A percentile compares a stretch with the other conserved stretches of the same genome.
Evolutionary conservation across 2,329 filamentous ascomycete genomes (phyloP).

Genomic region (Xylaria multiplex): DNA sequence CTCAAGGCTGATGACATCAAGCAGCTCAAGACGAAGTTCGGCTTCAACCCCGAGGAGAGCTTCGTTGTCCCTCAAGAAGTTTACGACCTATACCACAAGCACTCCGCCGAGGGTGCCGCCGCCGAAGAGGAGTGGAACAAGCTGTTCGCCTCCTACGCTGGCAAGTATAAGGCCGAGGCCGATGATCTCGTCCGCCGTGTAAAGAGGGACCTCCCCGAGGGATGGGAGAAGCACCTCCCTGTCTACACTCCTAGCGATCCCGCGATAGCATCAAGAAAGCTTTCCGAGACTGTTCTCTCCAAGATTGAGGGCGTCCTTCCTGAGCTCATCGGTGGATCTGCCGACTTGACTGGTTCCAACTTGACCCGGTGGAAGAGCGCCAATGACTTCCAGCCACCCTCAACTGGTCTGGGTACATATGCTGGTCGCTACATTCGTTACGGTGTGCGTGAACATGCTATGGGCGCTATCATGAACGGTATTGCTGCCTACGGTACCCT

Average conservation of each 20-base stretch:
- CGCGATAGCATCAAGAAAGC: slow-evolving; percentile 92
- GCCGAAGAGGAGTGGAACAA: slow-evolving; percentile 95
- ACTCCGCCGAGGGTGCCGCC: slow-evolving; percentile 84
- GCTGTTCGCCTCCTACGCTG: slow-evolving; percentile 85
- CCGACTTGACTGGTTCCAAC: slow-evolving; percentile 98
- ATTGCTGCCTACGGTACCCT: slow-evolving; percentile 94
- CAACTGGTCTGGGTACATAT: slow-evolving; percentile 87
- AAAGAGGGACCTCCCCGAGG: slow-evolving; percentile 85
- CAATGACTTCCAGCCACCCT: slow-evolving; percentile 94
- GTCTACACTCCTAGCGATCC: slow-evolving; percentile 87
- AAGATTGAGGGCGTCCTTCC: slow-evolving; percentile 86
- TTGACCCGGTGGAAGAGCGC: slow-evolving; percentile 98
- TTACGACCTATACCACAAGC: slow-evolving; percentile 89
- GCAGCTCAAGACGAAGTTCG: slow-evolving; percentile 93
- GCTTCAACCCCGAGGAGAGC: slow-evolving; percentile 92
- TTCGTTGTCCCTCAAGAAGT: slow-evolving; percentile 96
- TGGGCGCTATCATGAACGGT: slow-evolving; percentile 95
- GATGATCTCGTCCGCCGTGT: slow-evolving; percentile 85
- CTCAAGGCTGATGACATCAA: slow-evolving; percentile 94
- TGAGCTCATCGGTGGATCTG: slow-evolving; percentile 94
- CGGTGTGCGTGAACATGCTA: slow-evolving; percentile 90
- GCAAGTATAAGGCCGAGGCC: slow-evolving; percentile 80
- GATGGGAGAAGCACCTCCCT: slow-evolving; percentile 94
- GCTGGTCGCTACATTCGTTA: slow-evolving; percentile 91
- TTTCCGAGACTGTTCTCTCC: slow-evolving; percentile 91